These are phyloP conservation scores for Rhododendron ferrugineum DNA, from an alignment of 148 eudicot species.

Conservation along the genomic window DNA sequence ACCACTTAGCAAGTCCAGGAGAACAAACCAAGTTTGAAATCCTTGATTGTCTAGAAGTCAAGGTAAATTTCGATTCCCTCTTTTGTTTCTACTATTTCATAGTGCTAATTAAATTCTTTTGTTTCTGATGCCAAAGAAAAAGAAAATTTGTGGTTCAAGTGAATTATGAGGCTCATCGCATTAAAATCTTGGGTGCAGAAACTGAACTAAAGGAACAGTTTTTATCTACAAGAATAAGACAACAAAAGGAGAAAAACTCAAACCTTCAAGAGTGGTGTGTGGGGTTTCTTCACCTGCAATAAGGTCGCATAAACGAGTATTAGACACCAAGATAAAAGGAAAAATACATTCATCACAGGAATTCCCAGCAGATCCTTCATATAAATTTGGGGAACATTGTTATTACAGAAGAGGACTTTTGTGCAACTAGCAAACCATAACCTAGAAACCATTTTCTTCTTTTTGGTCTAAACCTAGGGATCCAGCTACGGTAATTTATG, in stretches of 20 bases:
- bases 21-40: not conserved
- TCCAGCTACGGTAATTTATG: not conserved
- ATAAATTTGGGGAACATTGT: not conserved
- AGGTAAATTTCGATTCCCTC: not conserved
- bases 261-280: slow-evolving; percentile 52
- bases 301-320: not conserved
- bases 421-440: not conserved
- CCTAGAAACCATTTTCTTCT: not conserved
- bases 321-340: not conserved
- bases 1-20: not conserved
- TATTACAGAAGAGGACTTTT: not conserved
- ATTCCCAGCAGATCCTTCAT: not conserved
- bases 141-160: not conserved
- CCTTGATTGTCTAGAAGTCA: not conserved
- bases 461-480: not conserved
- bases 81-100: not conserved
- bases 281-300: slow-evolving; percentile 53
- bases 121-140: not conserved
- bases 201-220: not conserved
- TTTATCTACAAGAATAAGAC: not conserved
- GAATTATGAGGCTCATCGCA: not conserved
- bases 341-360: not conserved
- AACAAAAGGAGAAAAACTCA: slow-evolving; percentile 1
- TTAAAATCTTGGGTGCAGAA: not conserved
- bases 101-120: not conserved